Conservation (phyloP, 176 grass and related monocot species). For the Thinopyrum elongatum region DNA sequence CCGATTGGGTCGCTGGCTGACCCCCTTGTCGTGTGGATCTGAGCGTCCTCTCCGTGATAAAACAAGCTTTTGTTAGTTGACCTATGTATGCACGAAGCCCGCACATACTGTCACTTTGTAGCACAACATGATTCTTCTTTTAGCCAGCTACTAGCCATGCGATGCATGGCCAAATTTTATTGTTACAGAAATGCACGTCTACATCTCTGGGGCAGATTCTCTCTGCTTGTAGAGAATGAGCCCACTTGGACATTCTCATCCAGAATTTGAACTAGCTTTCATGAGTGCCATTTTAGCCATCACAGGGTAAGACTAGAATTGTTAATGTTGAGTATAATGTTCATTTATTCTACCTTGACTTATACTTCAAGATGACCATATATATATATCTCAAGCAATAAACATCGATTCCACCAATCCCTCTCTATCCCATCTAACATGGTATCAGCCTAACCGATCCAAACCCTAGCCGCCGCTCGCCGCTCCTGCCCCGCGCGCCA, state of each 20-base stretch:
- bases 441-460: too few relatives aligned
- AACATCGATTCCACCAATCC: too few relatives aligned
- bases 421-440: too few relatives aligned
- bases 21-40: slow-evolving; percentile 50
- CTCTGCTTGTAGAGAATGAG: slow-evolving; percentile 19
- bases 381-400: too few relatives aligned
- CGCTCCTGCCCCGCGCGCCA: too few relatives aligned
- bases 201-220: slow-evolving; percentile 17
- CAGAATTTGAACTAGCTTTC: not conserved
- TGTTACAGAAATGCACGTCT: not conserved
- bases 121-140: not conserved
- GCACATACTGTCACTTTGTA: not conserved
- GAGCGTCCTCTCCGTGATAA: slow-evolving; percentile 40
- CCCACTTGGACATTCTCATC: slow-evolving; percentile 15
- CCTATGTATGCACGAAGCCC: slow-evolving; percentile 25
- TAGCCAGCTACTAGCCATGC: slow-evolving; percentile 1
- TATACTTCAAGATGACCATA: too few relatives aligned
- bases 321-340: too few relatives aligned
- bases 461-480: too few relatives aligned
- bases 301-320: not conserved
- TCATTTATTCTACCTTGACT: too few relatives aligned
- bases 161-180: not conserved
- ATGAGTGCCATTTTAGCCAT: not conserved
- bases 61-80: slow-evolving; percentile 51
- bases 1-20: slow-evolving; percentile 24